These are phyloP conservation scores for Leptomonas seymouri DNA, from an alignment of 208 protist species.

Conservation along the genomic window DNA sequence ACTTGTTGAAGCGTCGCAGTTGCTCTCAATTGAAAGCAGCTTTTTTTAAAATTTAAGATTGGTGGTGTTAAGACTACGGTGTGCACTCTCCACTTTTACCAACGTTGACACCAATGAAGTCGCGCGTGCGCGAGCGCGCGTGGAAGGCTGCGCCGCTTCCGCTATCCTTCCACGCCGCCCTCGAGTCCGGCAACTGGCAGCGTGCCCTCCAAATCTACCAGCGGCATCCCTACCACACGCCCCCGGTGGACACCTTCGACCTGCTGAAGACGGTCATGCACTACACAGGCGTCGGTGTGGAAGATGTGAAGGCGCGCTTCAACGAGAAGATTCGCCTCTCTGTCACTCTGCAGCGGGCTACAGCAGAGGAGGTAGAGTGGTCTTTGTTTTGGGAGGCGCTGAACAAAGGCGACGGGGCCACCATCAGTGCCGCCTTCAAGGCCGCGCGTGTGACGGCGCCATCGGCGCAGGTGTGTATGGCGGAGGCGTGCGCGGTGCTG, in stretches of 20 bases:
- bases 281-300: constrained; percentile 75
- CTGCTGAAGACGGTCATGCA: constrained; percentile 86
- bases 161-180: constrained; percentile 66
- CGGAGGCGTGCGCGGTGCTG: constrained; percentile 88
- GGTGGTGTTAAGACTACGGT: no score
- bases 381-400: constrained; percentile 84
- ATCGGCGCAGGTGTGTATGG: constrained; percentile 71
- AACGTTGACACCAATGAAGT: constrained; percentile 9
- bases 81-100: no score
- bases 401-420: constrained; percentile 81
- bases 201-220: constrained; percentile 81
- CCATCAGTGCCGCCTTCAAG: constrained; percentile 70
- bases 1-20: no score
- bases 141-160: constrained; percentile 90
- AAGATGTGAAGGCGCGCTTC: constrained; percentile 88
- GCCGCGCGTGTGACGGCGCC: constrained; percentile 51
- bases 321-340: constrained; percentile 87
- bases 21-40: no score
- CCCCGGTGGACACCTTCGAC: constrained; percentile 86
- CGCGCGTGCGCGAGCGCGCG: constrained; percentile 41
- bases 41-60: no score
- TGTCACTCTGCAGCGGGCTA: constrained; percentile 64
- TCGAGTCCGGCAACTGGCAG: constrained; percentile 84
- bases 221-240: constrained; percentile 87
- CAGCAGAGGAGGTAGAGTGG: constrained; percentile 89